Base-by-base conservation (phyloP, 2,329 filamentous ascomycete species). In the Cytospora piceae region DNA sequence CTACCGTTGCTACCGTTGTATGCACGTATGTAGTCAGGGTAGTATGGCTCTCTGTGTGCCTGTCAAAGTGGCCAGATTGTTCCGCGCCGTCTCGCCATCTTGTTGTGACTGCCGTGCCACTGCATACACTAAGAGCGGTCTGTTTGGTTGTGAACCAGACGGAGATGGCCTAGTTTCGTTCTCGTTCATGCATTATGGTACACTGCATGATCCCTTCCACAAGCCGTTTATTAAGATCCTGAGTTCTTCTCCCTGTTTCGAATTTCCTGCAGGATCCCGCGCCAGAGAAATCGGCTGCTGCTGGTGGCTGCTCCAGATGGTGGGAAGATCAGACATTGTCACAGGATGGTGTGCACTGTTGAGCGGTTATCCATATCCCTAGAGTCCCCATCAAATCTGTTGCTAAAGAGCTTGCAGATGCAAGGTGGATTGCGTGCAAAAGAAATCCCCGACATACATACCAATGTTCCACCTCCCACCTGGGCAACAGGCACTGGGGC, bases 31-130 rank as follows among this genome's bases (percentile, higher is more conserved):
- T 29, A 29, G 27, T 29, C 27, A 29, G 27, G 27, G 27, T 29
- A 29, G 27, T 29, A 29, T 29, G 27, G 27, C 27, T 42, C 53
- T 46, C 53, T 54, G 53, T 57, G 31, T 32, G 11, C 61, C 29
- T 57, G 24, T 32, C 39, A 37, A 42, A 27, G 52, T 63, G 61
- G 53, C 22, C 53, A 51, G 53, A 57, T 63, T 51, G 8, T 32
- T 57, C 39, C 53, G 57, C 51, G 53, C 31, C 39, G 56, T 63
- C 61, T 63, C 39, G 60, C 60, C 60, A 63, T 63, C 39, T 37
- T 32, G 39, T 51, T 51, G 39, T 37, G 54, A 52, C 53, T 63
- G 61, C 61, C 53, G 61, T 63, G 53, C 29, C 37, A 63, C 60
- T 49, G 49, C 12, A 37, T 37, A 37, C 34, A 37, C 3, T 15